Conservation (phyloP, 1,139 yeast genomes). For the Taphrina betulina region DNA sequence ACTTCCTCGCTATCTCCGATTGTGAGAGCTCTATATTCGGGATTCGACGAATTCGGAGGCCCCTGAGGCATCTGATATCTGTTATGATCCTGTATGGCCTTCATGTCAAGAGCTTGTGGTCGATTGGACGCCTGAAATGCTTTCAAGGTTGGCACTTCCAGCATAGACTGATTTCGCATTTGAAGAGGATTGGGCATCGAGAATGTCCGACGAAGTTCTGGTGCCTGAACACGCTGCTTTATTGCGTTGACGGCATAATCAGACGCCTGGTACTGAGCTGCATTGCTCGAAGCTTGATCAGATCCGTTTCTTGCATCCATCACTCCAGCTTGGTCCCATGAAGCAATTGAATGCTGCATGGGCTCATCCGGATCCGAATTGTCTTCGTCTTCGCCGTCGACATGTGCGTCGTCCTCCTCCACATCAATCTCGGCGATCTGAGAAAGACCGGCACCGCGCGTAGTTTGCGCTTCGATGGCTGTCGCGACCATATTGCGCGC, state of each 20-base stretch:
- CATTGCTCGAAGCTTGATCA: neutral
- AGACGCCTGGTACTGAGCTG: neutral
- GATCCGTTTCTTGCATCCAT: neutral
- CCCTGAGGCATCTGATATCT: conserved; percentile 1
- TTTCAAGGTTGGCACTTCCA: neutral
- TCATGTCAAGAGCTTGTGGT: conserved; percentile 10
- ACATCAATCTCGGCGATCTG: neutral
- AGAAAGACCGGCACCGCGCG: conserved; percentile 1
- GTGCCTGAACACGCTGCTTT: conserved; percentile 10
- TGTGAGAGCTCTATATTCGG: conserved; percentile 34
- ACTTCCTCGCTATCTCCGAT: conserved; percentile 34
- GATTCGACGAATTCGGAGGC: conserved; percentile 37
- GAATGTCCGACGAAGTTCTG: conserved; percentile 21
- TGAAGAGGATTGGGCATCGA: conserved; percentile 24
- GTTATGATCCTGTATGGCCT: neutral
- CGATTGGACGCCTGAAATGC: neutral
- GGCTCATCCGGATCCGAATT: conserved; percentile 5
- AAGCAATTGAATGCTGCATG: neutral
- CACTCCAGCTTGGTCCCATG: conserved; percentile 7
- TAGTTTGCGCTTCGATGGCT: conserved; percentile 6
- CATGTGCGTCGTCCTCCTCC: conserved; percentile 9
- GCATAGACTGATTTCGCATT: neutral
- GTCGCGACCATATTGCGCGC: conserved; percentile 26
- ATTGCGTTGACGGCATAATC: neutral
- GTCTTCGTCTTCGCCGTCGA: conserved; percentile 17